A percentile compares a stretch with the other conserved stretches of the same genome.
Conservation (phyloP, 2,329 filamentous ascomycete genomes). For the Ceratocystis colombiana region DNA sequence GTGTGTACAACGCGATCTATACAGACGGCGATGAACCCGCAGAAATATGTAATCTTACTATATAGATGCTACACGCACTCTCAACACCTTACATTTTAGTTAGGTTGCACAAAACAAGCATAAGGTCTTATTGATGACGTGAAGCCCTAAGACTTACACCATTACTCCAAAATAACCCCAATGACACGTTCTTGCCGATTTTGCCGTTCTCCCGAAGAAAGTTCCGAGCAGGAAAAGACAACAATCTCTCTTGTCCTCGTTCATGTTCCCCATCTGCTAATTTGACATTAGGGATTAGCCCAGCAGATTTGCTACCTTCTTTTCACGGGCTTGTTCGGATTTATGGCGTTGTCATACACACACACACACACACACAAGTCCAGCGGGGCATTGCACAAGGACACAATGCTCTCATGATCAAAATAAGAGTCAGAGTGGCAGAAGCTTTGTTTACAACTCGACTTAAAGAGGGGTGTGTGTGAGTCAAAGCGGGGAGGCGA, state of each 20-base stretch:
- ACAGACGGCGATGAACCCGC: no score
- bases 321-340: neutral
- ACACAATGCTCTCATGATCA: neutral
- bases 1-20: no score
- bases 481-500: slow-evolving; percentile 11
- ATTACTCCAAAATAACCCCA: neutral
- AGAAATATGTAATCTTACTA: no score
- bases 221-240: neutral
- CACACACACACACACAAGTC: neutral
- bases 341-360: neutral
- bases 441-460: slow-evolving; percentile 1
- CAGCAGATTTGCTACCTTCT: neutral
- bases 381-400: neutral
- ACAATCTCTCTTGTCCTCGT: neutral
- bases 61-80: no score
- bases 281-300: no score
- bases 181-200: neutral
- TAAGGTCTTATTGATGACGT: neutral
- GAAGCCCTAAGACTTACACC: neutral
- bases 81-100: neutral
- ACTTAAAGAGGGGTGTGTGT: neutral
- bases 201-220: slow-evolving; percentile 6
- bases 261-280: no score
- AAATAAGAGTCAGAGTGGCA: slow-evolving; percentile 4
- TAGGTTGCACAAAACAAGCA: neutral